Evolutionary conservation across 176 grass and related monocot genomes (phyloP).

Genomic region (Dendrocalamus sinicus): DNA sequence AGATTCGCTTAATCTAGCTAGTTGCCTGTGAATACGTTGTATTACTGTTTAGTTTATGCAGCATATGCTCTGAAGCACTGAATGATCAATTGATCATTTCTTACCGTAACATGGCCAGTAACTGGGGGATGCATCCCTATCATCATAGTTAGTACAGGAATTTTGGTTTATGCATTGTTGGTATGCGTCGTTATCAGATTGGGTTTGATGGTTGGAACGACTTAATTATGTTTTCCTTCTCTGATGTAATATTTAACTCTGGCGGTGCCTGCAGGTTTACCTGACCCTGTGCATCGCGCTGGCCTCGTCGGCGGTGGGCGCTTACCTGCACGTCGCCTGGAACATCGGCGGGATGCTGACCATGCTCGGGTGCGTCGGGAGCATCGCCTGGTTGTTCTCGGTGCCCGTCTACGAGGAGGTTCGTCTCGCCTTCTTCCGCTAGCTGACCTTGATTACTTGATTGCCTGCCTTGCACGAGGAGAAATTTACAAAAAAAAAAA

Average conservation of each 20-base stretch:
- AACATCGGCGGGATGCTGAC: slow-evolving; percentile 93
- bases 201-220: not conserved
- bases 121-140: not conserved
- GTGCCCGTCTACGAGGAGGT: slow-evolving; percentile 79
- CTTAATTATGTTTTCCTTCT: not conserved
- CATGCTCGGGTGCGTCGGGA: slow-evolving; percentile 61
- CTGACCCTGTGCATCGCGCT: slow-evolving; percentile 85
- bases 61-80: not conserved
- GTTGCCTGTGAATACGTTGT: not conserved
- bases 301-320: slow-evolving; percentile 77
- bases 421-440: not conserved
- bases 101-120: not conserved
- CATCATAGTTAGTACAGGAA: not conserved
- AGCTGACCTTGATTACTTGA: slow-evolving; percentile 27
- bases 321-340: slow-evolving; percentile 82
- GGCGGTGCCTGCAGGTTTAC: slow-evolving; percentile 71
- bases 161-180: not conserved
- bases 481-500: not conserved
- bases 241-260: not conserved
- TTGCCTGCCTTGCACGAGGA: not conserved
- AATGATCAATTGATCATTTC: not conserved
- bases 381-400: slow-evolving; percentile 68
- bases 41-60: not conserved
- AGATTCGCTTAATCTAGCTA: not conserved
- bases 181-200: not conserved